These are phyloP conservation scores for Cucumis sativus DNA, from an alignment of 306 rosid species.

Conservation along the genomic window Cucumber_9930_V3 NC_026658.2:14070001-14070500, in stretches of 20 bases:
- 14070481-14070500: background rate
- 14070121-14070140: too few species aligned
- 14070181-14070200: background rate
- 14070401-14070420: background rate
- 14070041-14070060: too few species aligned
- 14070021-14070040: too few species aligned
- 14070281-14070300: background rate
- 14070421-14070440: background rate
- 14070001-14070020: too few species aligned
- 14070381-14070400: background rate
- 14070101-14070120: too few species aligned
- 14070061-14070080: too few species aligned
- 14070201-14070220: background rate
- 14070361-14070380: background rate
- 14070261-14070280: background rate
- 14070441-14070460: background rate
- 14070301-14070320: background rate
- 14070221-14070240: background rate
- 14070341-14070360: background rate
- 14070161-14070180: too few species aligned
- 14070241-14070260: too few species aligned
- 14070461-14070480: background rate
- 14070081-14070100: too few species aligned
- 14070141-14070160: too few species aligned
- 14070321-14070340: background rate